Percentiles rank a stretch among this genome's conserved stretches.
Conservation (phyloP, 495 filamentous ascomycete genomes). For the Xylaria sp. region DNA sequence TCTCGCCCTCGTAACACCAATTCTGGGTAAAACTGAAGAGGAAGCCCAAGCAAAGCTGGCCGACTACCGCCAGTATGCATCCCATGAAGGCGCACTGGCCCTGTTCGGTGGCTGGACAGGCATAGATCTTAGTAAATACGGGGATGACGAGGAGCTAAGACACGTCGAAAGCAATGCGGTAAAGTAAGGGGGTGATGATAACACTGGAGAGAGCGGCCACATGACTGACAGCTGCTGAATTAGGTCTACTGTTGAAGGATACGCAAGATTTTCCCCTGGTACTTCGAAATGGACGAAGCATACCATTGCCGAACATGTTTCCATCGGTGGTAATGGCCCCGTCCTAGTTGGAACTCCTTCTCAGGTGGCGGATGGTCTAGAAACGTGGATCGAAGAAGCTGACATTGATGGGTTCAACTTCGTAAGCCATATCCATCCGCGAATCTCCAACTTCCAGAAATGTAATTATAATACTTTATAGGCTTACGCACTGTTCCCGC, state of each 20-base stretch:
- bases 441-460: constrained; percentile 9
- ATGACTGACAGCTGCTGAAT: constrained; percentile 13
- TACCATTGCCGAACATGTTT: constrained; percentile 64
- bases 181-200: constrained; percentile 44
- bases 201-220: constrained; percentile 7
- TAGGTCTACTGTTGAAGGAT: constrained; percentile 51
- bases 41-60: constrained; percentile 60
- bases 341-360: constrained; percentile 54
- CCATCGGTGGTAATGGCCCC: constrained; percentile 63
- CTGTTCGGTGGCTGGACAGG: constrained; percentile 70
- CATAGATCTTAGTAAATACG: constrained; percentile 60
- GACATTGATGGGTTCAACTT: constrained; percentile 63
- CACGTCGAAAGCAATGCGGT: constrained; percentile 71
- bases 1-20: constrained; percentile 52
- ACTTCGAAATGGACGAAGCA: constrained; percentile 68
- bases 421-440: constrained; percentile 32
- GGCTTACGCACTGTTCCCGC: constrained; percentile 65
- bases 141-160: constrained; percentile 64
- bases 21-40: constrained; percentile 61
- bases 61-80: constrained; percentile 59
- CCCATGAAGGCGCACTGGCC: constrained; percentile 63
- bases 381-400: constrained; percentile 54
- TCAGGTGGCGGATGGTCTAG: constrained; percentile 58
- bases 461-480: constrained; percentile 18
- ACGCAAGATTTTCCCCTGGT: constrained; percentile 44